Evolutionary conservation across 768 basidiomycete genomes (phyloP).

Genomic region (Phlegmacium glaucopus): DNA sequence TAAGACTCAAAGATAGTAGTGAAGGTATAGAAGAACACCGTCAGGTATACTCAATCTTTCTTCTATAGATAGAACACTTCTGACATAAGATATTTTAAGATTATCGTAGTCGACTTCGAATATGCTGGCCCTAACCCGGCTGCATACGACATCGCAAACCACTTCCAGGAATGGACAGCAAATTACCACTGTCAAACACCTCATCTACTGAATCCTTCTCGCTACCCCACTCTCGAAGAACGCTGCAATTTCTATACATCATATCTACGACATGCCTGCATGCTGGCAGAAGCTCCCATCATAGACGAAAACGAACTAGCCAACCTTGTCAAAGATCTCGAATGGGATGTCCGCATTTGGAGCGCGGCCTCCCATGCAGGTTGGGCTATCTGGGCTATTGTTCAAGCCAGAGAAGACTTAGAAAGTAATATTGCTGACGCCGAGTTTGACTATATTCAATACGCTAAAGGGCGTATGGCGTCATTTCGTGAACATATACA

Average conservation of each 20-base stretch:
- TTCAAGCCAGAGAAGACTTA: conserved; percentile 80
- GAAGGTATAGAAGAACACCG: conserved; percentile 69
- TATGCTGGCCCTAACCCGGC: conserved; percentile 92
- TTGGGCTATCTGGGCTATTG: conserved; percentile 95
- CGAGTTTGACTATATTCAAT: conserved; percentile 90
- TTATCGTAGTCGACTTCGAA: conserved; percentile 97
- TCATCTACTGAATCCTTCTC: conserved; percentile 56
- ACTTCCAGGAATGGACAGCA: conserved; percentile 96
- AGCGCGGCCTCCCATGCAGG: conserved; percentile 85
- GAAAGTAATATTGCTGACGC: conserved; percentile 53
- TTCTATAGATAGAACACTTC: neutral
- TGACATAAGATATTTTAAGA: conserved; percentile 50
- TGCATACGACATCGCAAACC: conserved; percentile 94
- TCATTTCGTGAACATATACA: conserved; percentile 57
- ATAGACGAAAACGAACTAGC: conserved; percentile 34
- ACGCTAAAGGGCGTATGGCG: conserved; percentile 67
- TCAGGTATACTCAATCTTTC: conserved; percentile 46
- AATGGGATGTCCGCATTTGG: conserved; percentile 83
- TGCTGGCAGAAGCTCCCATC: conserved; percentile 28
- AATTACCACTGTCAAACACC: conserved; percentile 77
- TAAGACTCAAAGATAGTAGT: conserved; percentile 59
- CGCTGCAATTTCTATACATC: conserved; percentile 82
- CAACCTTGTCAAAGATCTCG: conserved; percentile 54
- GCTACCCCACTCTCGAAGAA: conserved; percentile 71
- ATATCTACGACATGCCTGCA: conserved; percentile 61